Evolutionary conservation across 129 eudicot genomes (phyloP), one percentile per base, ranked within the genome.

Genomic region (Tanacetum coccineum): DNA sequence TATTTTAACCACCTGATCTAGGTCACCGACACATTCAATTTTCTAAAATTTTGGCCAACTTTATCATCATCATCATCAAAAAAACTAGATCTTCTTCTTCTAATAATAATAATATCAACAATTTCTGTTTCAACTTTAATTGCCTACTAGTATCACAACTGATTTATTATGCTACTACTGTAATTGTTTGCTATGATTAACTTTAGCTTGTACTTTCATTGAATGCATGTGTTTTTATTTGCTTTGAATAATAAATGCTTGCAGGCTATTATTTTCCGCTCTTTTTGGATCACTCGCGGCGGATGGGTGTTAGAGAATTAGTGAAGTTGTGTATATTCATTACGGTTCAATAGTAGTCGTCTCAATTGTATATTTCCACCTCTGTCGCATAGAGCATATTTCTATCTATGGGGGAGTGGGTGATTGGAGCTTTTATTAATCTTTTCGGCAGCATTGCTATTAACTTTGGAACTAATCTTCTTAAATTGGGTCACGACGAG

Each of bases 401-500:
- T 44, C 44, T 70, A 70, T 65, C 90, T 68, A 92, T 92, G 98
- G 96, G 96, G 50, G 98, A 92, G 85, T 92, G 98, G 98, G 82
- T 92, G 48, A 78, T 92, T 80, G 98, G 98, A 71, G 98, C 98
- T 74, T 82, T 84, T 82, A 88, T 92, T 60, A 92, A 92, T 79
- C 83, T 92, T 65, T 84, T 86, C 69, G 98, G 98, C 22, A 92
- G 98, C 80, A 81, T 92, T 79, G 95, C 96, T 62, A 92, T 92
- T 72, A 92, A 92, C 72, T 92, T 85, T 64, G 98, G 98, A 20
- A 92, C 98, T 59, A 92, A 92, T 79, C 96, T 92, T 74, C 96
- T 92, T 71, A 92, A 92, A 76, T 73, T 92, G 85, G 98, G 98
- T 39, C 98, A 92, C 73, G 94, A 85, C 39, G 98, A 92, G 96